Evolutionary conservation across 164 flowering plant species (phyloP), one percentile per base, ranked within the genome.

Genomic region (Kingdonia uniflora): DNA sequence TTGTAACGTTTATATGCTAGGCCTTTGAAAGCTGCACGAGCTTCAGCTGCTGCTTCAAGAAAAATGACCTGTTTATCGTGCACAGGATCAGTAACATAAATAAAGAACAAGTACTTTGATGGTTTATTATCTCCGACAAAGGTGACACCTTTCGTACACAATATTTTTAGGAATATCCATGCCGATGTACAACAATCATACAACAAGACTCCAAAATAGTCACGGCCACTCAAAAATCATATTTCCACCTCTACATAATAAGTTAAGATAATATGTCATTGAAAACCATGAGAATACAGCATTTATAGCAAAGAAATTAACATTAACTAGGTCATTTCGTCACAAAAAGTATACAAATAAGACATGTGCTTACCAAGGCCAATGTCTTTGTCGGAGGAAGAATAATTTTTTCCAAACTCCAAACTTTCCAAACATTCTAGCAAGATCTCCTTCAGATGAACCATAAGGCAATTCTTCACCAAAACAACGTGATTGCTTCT

Each of bases 401-500:
- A 66, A 94, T 74, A 58, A 94, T 60, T 67, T 83, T 86, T 41
- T 94, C 97, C 71, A 94, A 57, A 58, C 81, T 75, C 44, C 96
- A 72, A 78, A 94, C 35, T 72, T 85, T 38, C 90, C 84, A 68
- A 87, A 94, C 90, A 81, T 82, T 39, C 73, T 61, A 38, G 74
- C 78, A 14, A 94, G 76, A 48, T 89, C 99, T 57, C 69, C 66
- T 60, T 86, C 95, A 46, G 86, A 74, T 52, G 92, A 87, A 64
- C 79, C 79, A 72, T 72, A 87, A 15, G 97, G 96, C 76, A 94
- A 81, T 67, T 94, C 79, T 94, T 94, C 57, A 85, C 96, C 37
- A 94, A 51, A 26, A 94, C 49, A 17, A 89, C 76, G 61, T 85
- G 88, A 62, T 80, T 83, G 74, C 99, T 87, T 76, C 97, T 80